Evolutionary conservation across 1,284 basidiomycete species (phyloP), one percentile per base, ranked within the genome.

Genomic region (Malassezia yamatoensis): DNA sequence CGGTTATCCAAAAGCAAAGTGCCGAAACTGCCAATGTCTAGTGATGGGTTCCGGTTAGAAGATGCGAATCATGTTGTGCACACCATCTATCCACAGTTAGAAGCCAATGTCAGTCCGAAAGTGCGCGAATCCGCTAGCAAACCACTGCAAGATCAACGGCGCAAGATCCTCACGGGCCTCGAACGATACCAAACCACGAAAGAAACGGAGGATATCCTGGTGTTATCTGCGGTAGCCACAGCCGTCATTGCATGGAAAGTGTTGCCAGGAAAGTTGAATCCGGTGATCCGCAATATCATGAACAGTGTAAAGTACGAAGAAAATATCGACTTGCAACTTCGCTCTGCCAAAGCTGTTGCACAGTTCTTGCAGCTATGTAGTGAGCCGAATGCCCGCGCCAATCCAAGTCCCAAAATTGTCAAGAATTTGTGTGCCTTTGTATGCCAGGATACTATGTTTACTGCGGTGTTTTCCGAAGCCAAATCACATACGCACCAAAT

Each of bases 371-470:
- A 85, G 46, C 87, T 88, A 70, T 96, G 90, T 75, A 82, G 56
- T 16, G 55, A 83, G 3, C 84, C 78, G 76, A 83, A 67, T 77
- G 84, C 67, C 66, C 62, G 61, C 43, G 69, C 78, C 51, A 80
- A 81, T 56, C 81, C 81, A 79, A 65, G 86, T 81, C 88, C 91
- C 68, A 99, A 99, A 79, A 90, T 99, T 53, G 83, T 98, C 66
- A 90, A 90, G 78, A 99, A 99, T 72, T 82, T 98, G 5, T 93
- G 90, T 77, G 91, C 90, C 0, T 98, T 98, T 77, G 79, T 98
- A 5, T 98, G 93, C 76, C 72, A 74, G 53, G 94, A 99, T 74
- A 81, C 83, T 12, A 83, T 86, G 29, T 82, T 86, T 54, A 96
- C 91, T 0, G 90, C 93, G 1, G 85, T 93, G 2, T 98, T 96